Percentiles rank a stretch among this genome's conserved stretches.
Evolutionary conservation across 805 yeast genomes (phyloP).

Genomic region (Saturnispora serradocipensis): DNA sequence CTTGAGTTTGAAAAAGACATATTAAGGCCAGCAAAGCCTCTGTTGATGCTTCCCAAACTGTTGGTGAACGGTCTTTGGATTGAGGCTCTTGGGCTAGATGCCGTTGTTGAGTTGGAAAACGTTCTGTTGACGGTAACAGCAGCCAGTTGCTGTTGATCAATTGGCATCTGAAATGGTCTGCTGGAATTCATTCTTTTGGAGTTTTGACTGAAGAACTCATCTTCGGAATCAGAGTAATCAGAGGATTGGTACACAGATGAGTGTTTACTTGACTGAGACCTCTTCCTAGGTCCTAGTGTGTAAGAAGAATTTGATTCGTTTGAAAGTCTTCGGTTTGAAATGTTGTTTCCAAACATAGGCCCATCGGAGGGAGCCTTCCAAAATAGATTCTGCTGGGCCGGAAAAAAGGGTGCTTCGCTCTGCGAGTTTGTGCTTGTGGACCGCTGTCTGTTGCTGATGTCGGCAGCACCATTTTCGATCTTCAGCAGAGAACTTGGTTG

Average conservation of each 20-base stretch:
- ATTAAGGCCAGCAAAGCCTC: conserved; percentile 4
- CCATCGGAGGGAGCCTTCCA: conserved; percentile 58
- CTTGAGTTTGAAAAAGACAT: conserved; percentile 1
- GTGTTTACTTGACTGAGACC: background rate
- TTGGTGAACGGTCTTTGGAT: background rate
- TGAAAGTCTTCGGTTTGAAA: conserved; percentile 28
- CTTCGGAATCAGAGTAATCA: conserved; percentile 28
- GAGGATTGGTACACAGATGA: conserved; percentile 6
- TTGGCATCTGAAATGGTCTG: conserved; percentile 1
- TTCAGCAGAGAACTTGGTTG: background rate
- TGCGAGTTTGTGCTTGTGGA: conserved; percentile 15
- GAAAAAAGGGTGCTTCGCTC: background rate
- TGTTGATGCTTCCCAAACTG: conserved; percentile 2
- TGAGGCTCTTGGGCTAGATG: conserved; percentile 1
- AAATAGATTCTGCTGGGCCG: conserved; percentile 26
- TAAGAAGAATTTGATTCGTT: conserved; percentile 43
- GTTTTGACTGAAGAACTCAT: conserved; percentile 21
- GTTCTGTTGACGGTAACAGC: background rate
- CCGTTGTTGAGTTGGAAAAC: background rate
- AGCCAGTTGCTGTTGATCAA: background rate
- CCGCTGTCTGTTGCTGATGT: conserved; percentile 7
- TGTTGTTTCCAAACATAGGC: conserved; percentile 25
- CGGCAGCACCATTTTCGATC: background rate
- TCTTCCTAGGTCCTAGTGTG: conserved; percentile 2
- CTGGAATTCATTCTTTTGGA: conserved; percentile 6